Percentiles rank a stretch among this genome's conserved stretches.
Conservation (phyloP, 495 filamentous ascomycete genomes). For the Hypomontagnella monticulosa region DNA sequence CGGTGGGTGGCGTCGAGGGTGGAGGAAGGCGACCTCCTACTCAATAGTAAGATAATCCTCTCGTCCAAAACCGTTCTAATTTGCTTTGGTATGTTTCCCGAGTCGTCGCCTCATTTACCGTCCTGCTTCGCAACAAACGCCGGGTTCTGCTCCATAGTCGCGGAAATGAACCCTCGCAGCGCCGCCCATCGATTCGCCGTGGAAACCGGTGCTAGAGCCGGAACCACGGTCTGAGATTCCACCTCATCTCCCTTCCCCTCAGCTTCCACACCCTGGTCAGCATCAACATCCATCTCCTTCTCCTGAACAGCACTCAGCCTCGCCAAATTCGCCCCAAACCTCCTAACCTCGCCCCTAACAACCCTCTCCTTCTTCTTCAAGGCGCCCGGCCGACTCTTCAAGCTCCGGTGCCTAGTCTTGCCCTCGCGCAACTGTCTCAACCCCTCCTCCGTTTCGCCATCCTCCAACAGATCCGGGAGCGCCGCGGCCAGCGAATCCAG, state of each 20-base stretch:
- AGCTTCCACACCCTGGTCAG: conserved; percentile 1
- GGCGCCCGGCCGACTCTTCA: conserved; percentile 79
- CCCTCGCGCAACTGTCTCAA: conserved; percentile 51
- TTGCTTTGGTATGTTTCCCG: not conserved
- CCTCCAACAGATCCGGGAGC: conserved; percentile 65
- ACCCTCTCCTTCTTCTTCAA: conserved; percentile 84
- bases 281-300: conserved; percentile 22
- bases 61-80: not conserved
- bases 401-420: conserved; percentile 71
- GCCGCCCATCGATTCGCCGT: conserved; percentile 73
- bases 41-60: too few relatives aligned
- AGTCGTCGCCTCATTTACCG: conserved; percentile 25
- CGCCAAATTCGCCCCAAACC: conserved; percentile 85
- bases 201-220: conserved; percentile 40
- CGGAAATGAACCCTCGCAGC: conserved; percentile 72
- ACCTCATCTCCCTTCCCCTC: conserved; percentile 13
- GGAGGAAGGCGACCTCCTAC: too few relatives aligned
- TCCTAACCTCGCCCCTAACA: conserved; percentile 78
- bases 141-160: conserved; percentile 78
- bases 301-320: conserved; percentile 62
- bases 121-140: conserved; percentile 57
- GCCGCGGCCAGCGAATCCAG: conserved; percentile 81
- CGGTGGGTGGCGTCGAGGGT: too few relatives aligned
- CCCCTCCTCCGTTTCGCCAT: conserved; percentile 49
- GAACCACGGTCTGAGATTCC: conserved; percentile 6